Evolutionary conservation across 2,329 filamentous ascomycete species (phyloP), one percentile per base, ranked within the genome.

Genomic region (Cordyceps farinosa): DNA sequence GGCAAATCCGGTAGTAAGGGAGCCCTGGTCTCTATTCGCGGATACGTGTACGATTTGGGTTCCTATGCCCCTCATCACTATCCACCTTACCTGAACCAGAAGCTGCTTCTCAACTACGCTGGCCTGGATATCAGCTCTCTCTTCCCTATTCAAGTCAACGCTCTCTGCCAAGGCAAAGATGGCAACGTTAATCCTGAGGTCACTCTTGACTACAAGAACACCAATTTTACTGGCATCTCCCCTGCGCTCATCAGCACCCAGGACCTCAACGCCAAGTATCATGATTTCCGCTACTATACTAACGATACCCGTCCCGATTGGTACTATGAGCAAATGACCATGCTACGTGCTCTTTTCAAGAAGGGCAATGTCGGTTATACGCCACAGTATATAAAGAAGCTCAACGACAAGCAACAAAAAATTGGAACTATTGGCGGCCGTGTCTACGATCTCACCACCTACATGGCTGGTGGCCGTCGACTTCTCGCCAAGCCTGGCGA

Each of bases 91-190:
- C 54, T 87, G 85, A 65, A 82, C 85, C 68, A 67, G 40, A 86
- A 86, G 66, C 77, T 82, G 8, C 77, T 98, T 53, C 80, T 89
- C 66, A 89, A 90, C 69, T 99, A 98, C 69, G 93, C 90, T 54
- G 95, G 95, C 60, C 78, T 86, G 50, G 96, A 99, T 71, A 88
- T 93, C n/a, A 96, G 91, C 29, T 81, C 84, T 45, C 82, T 99
- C 11, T 99, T 99, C 78, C 95, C 96, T 0, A 83, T 99, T 1
- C 95, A 99, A 74, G 94, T 99, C 17, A 96, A 90, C 5, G 92
- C 94, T 50, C 83, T 99, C 44, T 99, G 95, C 76, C 85, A 90
- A 65, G 95, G 94, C 64, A 85, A 84, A 38, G 82, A 87, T 67
- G 90, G 89, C 29, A 72, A 70, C 1, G 79, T 87, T 50, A 83